Evolutionary conservation across 2,329 filamentous ascomycete species (phyloP), one percentile per base, ranked within the genome.

Genomic region (Pseudopyrenochaeta lycopersici): DNA sequence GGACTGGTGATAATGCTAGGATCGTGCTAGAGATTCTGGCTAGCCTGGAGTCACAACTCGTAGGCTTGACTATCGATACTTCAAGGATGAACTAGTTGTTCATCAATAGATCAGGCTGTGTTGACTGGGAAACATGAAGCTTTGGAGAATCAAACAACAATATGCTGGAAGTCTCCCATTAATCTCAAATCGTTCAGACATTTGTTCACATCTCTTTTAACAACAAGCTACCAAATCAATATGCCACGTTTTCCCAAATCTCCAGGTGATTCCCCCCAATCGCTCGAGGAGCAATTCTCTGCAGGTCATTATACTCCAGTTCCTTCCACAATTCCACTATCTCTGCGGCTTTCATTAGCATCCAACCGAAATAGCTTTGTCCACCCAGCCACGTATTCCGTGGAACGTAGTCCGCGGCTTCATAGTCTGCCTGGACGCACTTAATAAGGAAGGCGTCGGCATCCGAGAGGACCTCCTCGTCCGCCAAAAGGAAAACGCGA

Each of bases 291-390:
- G 47, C 52, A 10, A 55, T 47, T 7, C 10, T 15, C 41, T 38
- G 41, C 43, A 47, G 29, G 1, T 43, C 20, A 4, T 1, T 15
- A 10, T 18, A 7, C 23, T 40, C 39, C 17, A 56, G 40, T 45
- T 17, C 17, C 15, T 15, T 29, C 53, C 48, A 56, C 5, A 56
- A 29, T 27, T 41, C 10, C 38, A 49, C 53, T 27, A 49, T 35
- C 11, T 32, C 31, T 45, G 7, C 15, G n/a, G 21, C 33, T 23
- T 17, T 46, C 36, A 54, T 54, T 43, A 10, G 41, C 46, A 58
- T 54, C 51, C 46, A 58, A 3, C 51, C 54, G 43, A 48, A 58
- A 40, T 50, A 58, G 23, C 46, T 33, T 45, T 55, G 54, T 45
- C 33, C 10, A 45, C 46, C 43, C 17, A 52, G 14, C 29, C 54